Percentiles rank a stretch among this genome's conserved stretches.
These are phyloP conservation scores for Yamadazyma atlantica DNA, from an alignment of 1,139 yeast genomes.

Conservation along the genomic window DNA sequence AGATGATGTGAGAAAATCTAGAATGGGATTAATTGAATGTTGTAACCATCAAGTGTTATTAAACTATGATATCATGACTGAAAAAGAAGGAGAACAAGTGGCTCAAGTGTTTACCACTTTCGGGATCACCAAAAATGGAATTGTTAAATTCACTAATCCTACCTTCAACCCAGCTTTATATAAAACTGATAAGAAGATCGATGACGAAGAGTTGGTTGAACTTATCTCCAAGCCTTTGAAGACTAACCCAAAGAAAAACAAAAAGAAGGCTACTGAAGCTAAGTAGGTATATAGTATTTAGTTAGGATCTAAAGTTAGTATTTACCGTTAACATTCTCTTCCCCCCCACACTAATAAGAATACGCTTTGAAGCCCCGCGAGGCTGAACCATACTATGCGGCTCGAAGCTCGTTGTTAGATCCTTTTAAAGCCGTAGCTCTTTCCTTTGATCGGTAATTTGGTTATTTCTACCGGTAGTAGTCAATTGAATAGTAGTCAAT, in stretches of 20 bases:
- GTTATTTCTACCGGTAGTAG: not conserved
- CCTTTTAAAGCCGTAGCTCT: not conserved
- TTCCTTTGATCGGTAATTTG: not conserved
- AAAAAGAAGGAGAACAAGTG: slow-evolving; percentile 65
- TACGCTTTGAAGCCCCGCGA: no score
- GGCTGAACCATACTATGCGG: no score
- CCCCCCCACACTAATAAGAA: no score
- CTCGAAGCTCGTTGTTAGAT: not conserved
- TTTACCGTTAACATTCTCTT: no score
- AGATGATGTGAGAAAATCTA: slow-evolving; percentile 69
- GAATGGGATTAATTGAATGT: slow-evolving; percentile 77
- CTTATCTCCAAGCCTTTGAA: slow-evolving; percentile 57
- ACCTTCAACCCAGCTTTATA: slow-evolving; percentile 49
- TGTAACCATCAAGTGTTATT: slow-evolving; percentile 65
- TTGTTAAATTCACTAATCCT: slow-evolving; percentile 66
- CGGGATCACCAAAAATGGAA: slow-evolving; percentile 73
- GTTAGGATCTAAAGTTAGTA: not conserved
- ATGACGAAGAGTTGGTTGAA: slow-evolving; percentile 51
- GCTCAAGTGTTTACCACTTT: slow-evolving; percentile 79
- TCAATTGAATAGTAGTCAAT: not conserved
- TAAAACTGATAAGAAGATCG: slow-evolving; percentile 58
- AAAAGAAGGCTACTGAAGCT: slow-evolving; percentile 28
- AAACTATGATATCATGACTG: slow-evolving; percentile 70
- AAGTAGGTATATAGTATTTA: no score
- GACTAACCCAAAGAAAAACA: slow-evolving; percentile 52